phyloP scores from a whole-genome alignment of 108 stramenopile genomes.

The Mediolabrus comicus region DNA sequence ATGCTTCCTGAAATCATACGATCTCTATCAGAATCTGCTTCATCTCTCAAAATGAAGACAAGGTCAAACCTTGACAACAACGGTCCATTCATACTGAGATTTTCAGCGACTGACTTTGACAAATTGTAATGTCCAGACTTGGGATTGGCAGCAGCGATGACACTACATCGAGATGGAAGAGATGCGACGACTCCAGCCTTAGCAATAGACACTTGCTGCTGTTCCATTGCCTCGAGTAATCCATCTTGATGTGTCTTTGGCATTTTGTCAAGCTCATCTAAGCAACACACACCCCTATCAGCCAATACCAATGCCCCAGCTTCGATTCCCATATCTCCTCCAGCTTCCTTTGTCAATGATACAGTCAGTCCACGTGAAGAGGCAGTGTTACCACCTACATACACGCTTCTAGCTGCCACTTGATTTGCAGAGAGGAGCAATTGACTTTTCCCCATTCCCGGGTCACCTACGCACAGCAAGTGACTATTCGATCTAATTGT shows the following conservation, averaged over 20 bases:
- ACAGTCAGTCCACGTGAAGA: constrained; percentile 93
- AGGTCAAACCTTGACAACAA: constrained; percentile 97
- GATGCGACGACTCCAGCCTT: constrained; percentile 95
- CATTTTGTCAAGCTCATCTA: constrained; percentile 99
- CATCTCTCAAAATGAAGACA: constrained; percentile 94
- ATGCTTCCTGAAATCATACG: constrained; percentile 89
- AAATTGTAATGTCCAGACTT: constrained; percentile 94
- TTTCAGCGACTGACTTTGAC: constrained; percentile 90
- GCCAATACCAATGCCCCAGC: constrained; percentile 97
- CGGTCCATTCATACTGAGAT: constrained; percentile 92
- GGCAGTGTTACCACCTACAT: constrained; percentile 97
- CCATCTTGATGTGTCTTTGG: constrained; percentile 82
- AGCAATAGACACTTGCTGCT: constrained; percentile 96
- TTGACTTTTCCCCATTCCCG: constrained; percentile 95
- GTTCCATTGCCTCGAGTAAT: constrained; percentile 99
- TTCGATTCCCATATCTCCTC: constrained; percentile 91
- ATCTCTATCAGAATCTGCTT: constrained; percentile 90
- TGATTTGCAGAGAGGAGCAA: constrained; percentile 92
- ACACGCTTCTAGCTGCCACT: constrained; percentile 93
- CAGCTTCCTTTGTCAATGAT: constrained; percentile 85
- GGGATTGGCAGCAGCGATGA: constrained; percentile 98
- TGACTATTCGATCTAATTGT: constrained; percentile 77
- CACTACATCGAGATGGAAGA: constrained; percentile 88
- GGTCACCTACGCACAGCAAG: constrained; percentile 83
- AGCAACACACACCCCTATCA: constrained; percentile 96